Base-by-base conservation (phyloP, 2,329 filamentous ascomycete genomes). In the Monilinia vaccinii-corymbosi region DNA sequence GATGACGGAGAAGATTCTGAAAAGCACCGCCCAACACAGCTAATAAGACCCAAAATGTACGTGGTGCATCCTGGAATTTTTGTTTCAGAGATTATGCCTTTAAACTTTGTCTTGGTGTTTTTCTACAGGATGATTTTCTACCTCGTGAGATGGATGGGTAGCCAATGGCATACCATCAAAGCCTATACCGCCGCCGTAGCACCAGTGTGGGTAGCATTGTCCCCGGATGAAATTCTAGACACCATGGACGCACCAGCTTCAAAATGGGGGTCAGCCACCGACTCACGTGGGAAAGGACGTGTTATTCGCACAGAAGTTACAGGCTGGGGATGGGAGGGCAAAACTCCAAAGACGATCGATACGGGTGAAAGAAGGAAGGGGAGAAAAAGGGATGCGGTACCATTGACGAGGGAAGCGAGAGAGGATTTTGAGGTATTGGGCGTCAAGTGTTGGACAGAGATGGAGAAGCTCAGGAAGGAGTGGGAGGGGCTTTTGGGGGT, bases 1-100 rank as follows among this genome's bases (percentile, higher is more conserved):
- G 64, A 21, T 56, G 69, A 60, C 58, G 66, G 62, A 65, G 63
- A 50, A 56, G 46, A 66, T 67, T 61, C 60, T 56, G 68, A 52
- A 49, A 60, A 16, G 45, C 63, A 31, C 14, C 21, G 14, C 14
- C 58, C 47, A 36, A 25, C 25, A 34, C 40, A 51, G 5, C 23
- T 69, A 6, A 65, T 73, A n/a, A 73, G 69, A 28, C 88, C 90
- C 0, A 81, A 79, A 60, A 84, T 89, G 69, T 95, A 94, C 75
- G 72, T 96, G 62, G 80, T 85, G 0, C 94, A 99, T 71, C 94
- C 94, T 0, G 94, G 94, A 63, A 82, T 99, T 63, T 88, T 92
- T 65, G 86, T 83, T 57, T 96, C 92, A 1, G 82, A 85, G 1
- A 88, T 99, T 64, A 82, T 97, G 64, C 86, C 89, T 0, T 79